A percentile compares a stretch with the other conserved stretches of the same genome.
These are phyloP conservation scores for Fomitopsis serialis DNA, from an alignment of 768 basidiomycete species.

Conservation along the genomic window DNA sequence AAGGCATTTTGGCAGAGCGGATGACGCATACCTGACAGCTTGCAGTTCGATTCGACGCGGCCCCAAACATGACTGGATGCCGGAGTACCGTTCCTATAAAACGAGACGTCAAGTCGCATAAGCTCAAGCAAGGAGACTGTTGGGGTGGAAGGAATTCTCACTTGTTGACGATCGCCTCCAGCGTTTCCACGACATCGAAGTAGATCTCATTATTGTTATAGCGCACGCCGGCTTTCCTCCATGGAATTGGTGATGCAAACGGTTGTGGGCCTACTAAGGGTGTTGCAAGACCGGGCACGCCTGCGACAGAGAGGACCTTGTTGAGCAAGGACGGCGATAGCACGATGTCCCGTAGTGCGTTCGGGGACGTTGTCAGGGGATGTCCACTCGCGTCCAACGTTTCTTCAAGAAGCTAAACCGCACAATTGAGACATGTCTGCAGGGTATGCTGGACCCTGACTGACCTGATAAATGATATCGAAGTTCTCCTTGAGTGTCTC, in stretches of 20 bases:
- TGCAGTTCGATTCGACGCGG: slow-evolving; percentile 69
- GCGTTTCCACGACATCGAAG: slow-evolving; percentile 83
- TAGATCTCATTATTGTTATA: slow-evolving; percentile 90
- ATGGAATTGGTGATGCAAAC: slow-evolving; percentile 89
- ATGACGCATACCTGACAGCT: slow-evolving; percentile 56
- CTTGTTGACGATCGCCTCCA: slow-evolving; percentile 77
- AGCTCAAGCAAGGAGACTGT: no score
- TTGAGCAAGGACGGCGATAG: slow-evolving; percentile 79
- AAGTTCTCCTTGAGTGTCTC: slow-evolving; percentile 85
- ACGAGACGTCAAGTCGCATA: no score
- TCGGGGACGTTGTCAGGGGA: slow-evolving; percentile 86
- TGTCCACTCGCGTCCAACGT: slow-evolving; percentile 92
- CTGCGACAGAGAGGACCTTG: slow-evolving; percentile 44
- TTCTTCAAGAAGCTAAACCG: slow-evolving; percentile 78
- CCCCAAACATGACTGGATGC: slow-evolving; percentile 69
- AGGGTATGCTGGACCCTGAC: slow-evolving; percentile 9
- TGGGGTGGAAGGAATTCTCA: slow-evolving; percentile 33
- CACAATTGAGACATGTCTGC: neutral
- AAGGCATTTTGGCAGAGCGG: neutral
- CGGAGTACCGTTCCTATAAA: slow-evolving; percentile 58
- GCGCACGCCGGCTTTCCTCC: slow-evolving; percentile 80
- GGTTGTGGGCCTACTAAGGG: slow-evolving; percentile 34
- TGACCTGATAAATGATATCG: slow-evolving; percentile 90
- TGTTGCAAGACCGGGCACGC: slow-evolving; percentile 38
- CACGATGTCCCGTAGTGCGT: slow-evolving; percentile 89